Evolutionary conservation across 2,329 filamentous ascomycete species (phyloP).

Genomic region (Chaetomium strumarium): DNA sequence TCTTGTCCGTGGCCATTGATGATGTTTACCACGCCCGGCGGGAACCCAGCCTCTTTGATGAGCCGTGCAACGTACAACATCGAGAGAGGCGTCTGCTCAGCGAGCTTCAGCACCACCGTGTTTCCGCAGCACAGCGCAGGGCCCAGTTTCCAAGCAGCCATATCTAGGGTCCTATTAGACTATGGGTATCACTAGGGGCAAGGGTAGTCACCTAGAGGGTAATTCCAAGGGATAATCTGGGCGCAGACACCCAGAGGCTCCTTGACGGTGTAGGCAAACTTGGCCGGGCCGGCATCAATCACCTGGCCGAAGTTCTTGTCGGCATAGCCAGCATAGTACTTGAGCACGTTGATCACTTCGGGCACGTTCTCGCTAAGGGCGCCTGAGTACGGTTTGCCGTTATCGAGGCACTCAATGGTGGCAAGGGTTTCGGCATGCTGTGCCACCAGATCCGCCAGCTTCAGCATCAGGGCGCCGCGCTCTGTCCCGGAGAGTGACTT

Average conservation of each 20-base stretch:
- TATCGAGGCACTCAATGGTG: conserved; percentile 67
- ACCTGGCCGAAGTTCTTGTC: conserved; percentile 76
- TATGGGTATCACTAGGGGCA: no score
- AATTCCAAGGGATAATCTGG: conserved; percentile 77
- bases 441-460: conserved; percentile 63
- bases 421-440: conserved; percentile 49
- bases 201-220: no score
- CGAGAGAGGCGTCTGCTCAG: conserved; percentile 59
- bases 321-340: conserved; percentile 74
- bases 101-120: conserved; percentile 57
- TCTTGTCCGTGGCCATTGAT: conserved; percentile 62
- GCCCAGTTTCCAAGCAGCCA: conserved; percentile 73
- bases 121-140: conserved; percentile 62
- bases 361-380: conserved; percentile 59
- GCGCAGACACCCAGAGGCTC: conserved; percentile 75
- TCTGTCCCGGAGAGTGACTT: conserved; percentile 60
- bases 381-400: conserved; percentile 68
- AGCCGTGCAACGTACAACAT: conserved; percentile 58
- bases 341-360: conserved; percentile 44
- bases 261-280: conserved; percentile 70
- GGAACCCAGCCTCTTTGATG: conserved; percentile 68
- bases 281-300: conserved; percentile 63
- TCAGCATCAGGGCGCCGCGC: conserved; percentile 62
- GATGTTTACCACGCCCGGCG: conserved; percentile 68
- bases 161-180: no score